A percentile compares a stretch with the other conserved stretches of the same genome.
phyloP scores from a whole-genome alignment of 2,329 filamentous ascomycete species.

The Trichophaea hybrida region DNA sequence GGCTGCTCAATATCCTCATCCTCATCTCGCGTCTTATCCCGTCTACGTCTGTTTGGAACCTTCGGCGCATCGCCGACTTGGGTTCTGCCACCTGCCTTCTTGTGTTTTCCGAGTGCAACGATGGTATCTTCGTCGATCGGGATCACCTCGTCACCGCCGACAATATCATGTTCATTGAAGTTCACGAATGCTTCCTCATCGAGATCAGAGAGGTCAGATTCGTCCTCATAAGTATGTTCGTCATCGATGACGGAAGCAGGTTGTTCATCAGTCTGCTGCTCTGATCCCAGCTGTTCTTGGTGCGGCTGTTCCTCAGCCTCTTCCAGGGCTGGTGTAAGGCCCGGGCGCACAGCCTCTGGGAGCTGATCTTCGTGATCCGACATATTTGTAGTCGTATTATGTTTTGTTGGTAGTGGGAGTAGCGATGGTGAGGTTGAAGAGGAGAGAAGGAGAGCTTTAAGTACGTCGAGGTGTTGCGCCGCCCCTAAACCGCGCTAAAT shows the following conservation, averaged over 20 bases:
- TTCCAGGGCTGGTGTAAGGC: neutral
- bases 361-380: slow-evolving; percentile 5
- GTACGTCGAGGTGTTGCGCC: too few relatives aligned
- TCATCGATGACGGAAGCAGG: neutral
- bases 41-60: slow-evolving; percentile 45
- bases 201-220: slow-evolving; percentile 50
- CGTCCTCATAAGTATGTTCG: slow-evolving; percentile 33
- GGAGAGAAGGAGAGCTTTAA: neutral
- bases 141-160: slow-evolving; percentile 33
- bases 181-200: slow-evolving; percentile 57
- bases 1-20: slow-evolving; percentile 37
- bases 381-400: neutral
- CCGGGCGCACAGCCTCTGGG: neutral
- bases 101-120: slow-evolving; percentile 49
- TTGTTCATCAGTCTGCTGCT: too few relatives aligned
- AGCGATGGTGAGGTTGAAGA: neutral
- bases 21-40: slow-evolving; percentile 48
- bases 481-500: too few relatives aligned
- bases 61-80: slow-evolving; percentile 38
- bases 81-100: slow-evolving; percentile 37
- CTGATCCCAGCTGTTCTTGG: neutral
- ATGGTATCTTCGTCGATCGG: slow-evolving; percentile 50
- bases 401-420: neutral
- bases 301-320: neutral
- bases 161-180: slow-evolving; percentile 45